Percentiles rank a stretch among this genome's conserved stretches.
These are phyloP conservation scores for Yarrowia galli DNA, from an alignment of 1,139 yeast genomes.

Conservation along the genomic window DNA sequence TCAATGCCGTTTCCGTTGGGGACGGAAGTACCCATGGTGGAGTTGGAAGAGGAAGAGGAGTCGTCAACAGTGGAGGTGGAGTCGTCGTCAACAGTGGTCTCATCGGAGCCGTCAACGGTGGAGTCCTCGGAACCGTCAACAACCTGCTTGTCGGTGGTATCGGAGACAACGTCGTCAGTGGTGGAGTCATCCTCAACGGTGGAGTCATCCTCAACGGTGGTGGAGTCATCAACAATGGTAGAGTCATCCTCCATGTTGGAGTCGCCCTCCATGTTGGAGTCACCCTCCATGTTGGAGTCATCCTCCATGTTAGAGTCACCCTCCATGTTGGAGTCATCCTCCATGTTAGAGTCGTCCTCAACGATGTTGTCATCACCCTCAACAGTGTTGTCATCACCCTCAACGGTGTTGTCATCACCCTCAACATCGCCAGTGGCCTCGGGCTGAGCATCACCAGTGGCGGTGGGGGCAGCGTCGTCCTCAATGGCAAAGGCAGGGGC, in stretches of 20 bases:
- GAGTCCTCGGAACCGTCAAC: conserved; percentile 1
- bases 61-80: not conserved
- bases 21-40: not conserved
- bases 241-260: not conserved
- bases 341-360: not conserved
- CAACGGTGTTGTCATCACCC: not conserved
- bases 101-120: not conserved
- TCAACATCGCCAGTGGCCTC: not conserved
- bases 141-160: conserved; percentile 10
- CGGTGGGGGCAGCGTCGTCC: not conserved
- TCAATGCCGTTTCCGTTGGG: conserved; percentile 18
- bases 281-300: conserved; percentile 6
- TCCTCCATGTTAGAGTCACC: not conserved
- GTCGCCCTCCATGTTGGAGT: conserved; percentile 1
- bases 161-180: not conserved
- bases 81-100: not conserved
- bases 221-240: not conserved
- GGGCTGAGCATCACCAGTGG: conserved; percentile 10
- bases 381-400: not conserved
- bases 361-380: conserved; percentile 1
- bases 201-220: not conserved
- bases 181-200: not conserved
- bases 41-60: not conserved
- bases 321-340: not conserved
- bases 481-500: conserved; percentile 25